Conservation (phyloP, 352 stramenopile genomes). For the Phytophthora agathidicida region DNA sequence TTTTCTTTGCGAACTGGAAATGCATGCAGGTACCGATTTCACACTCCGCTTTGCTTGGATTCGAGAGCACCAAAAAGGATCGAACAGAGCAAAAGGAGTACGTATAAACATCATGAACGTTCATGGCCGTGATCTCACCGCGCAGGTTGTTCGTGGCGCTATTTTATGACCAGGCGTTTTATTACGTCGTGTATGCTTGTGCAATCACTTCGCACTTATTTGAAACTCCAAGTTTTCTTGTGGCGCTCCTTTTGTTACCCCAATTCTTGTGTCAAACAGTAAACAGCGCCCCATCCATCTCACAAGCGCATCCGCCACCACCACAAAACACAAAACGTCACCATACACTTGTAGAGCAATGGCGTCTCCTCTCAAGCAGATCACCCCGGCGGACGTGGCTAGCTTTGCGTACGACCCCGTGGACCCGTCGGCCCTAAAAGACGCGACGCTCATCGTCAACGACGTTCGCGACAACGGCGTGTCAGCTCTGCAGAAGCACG, state of each 20-base stretch:
- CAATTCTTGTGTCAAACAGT: too few relatives aligned
- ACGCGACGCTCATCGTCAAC: constrained; percentile 73
- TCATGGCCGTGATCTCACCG: too few relatives aligned
- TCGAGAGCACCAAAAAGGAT: constrained; percentile 7
- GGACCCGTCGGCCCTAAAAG: constrained; percentile 59
- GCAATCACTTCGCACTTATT: too few relatives aligned
- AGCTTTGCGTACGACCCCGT: constrained; percentile 86
- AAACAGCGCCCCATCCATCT: too few relatives aligned
- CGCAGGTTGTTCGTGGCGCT: too few relatives aligned
- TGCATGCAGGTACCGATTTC: constrained; percentile 27
- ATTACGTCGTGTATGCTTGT: too few relatives aligned
- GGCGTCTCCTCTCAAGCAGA: constrained; percentile 67
- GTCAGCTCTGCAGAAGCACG: constrained; percentile 58
- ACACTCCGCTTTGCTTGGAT: constrained; percentile 33
- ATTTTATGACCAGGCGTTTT: too few relatives aligned
- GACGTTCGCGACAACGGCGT: constrained; percentile 61
- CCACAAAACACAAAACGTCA: constrained; percentile 4
- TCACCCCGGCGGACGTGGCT: constrained; percentile 65
- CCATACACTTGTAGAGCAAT: constrained; percentile 30
- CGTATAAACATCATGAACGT: too few relatives aligned
- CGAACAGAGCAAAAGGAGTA: too few relatives aligned
- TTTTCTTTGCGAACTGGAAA: too few relatives aligned
- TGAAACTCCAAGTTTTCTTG: too few relatives aligned
- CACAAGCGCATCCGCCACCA: constrained; percentile 2
- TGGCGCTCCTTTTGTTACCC: too few relatives aligned